Percentiles rank a stretch among this genome's conserved stretches.
These are phyloP conservation scores for Cyclotella atomus DNA, from an alignment of 108 stramenopile genomes.

Conservation along the genomic window DNA sequence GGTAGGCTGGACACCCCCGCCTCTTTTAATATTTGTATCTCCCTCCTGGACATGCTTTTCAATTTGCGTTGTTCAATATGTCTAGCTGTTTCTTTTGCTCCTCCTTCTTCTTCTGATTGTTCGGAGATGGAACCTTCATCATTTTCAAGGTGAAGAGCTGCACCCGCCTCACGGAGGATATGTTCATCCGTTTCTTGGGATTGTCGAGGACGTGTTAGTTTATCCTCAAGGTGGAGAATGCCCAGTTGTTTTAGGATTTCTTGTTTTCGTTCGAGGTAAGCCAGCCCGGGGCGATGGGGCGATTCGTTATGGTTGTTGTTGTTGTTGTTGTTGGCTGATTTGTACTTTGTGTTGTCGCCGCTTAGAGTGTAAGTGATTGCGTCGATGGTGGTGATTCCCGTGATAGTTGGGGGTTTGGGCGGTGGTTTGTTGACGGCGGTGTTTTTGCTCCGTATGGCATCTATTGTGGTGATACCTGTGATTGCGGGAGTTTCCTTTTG, in stretches of 20 bases:
- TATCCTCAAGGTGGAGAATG: slow-evolving; percentile 29
- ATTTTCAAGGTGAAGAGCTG: not conserved
- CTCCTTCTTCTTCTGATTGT: not conserved
- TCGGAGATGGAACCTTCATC: not conserved
- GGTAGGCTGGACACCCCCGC: slow-evolving; percentile 37
- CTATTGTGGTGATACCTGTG: not conserved
- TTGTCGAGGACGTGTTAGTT: slow-evolving; percentile 25
- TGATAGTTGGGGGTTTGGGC: not conserved
- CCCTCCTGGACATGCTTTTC: slow-evolving; percentile 11
- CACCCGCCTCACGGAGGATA: slow-evolving; percentile 33
- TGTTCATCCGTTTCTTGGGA: slow-evolving; percentile 28
- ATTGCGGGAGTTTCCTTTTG: not conserved
- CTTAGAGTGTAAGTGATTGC: not conserved
- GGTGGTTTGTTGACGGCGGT: not conserved
- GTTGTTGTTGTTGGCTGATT: not conserved
- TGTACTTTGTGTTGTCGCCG: not conserved
- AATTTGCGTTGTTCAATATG: not conserved
- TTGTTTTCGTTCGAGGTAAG: not conserved
- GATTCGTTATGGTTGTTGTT: too few species aligned
- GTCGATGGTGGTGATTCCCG: not conserved
- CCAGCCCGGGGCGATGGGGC: not conserved
- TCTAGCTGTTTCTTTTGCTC: not conserved
- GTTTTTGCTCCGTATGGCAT: not conserved
- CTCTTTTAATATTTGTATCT: slow-evolving; percentile 23
- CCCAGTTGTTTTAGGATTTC: slow-evolving; percentile 28